Evolutionary conservation across 192 early-diverging fungal species (phyloP), one percentile per base, ranked within the genome.

Genomic region (Gaertneriomyces sp.): DNA sequence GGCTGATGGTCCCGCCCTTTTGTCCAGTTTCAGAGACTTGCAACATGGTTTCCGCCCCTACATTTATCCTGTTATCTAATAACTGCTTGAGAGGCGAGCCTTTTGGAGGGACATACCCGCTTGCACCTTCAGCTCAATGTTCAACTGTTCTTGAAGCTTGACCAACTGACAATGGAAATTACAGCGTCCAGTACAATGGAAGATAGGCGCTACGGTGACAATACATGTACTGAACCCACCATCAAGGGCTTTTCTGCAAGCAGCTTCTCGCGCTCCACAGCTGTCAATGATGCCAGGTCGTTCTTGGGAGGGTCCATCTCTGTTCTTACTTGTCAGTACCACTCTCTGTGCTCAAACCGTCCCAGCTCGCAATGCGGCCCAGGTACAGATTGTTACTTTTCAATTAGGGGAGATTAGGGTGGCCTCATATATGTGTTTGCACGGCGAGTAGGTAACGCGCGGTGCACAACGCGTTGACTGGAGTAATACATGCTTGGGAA

Each of bases 41-140:
- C 7, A 73, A 45, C 63, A 65, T 65, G 12, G 61, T 71, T 56
- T 71, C 69, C 38, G 63, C 62, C 11, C 69, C 69, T 71, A 45
- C 12, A 14, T 51, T 33, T 33, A 33, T 33, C 25, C 47, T 49
- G 17, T 14, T 17, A 49, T n/a, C 47, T 49, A 2, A n/a, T 14
- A 49, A 49, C 17, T 49, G 47, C 47, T 49, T n/a, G 14, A 14
- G 47, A 50, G 47, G 14, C 14, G 47, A 50, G 17, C 14, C 14
- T n/a, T 50, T 14, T n/a, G 47, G 47, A 17, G 47, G 47, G 17
- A 17, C 47, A 50, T 64, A 70, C 68, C 69, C 1, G 69, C 42
- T 38, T 71, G 64, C 43, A 65, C 6, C 44, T 71, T 71, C 63
- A 64, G 53, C 47, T 71, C 69, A 39, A 64, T 65, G n/a, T 51